A percentile compares a stretch with the other conserved stretches of the same genome.
phyloP scores from a whole-genome alignment of 1,284 basidiomycete genomes.

The Tremellales sp. region DNA sequence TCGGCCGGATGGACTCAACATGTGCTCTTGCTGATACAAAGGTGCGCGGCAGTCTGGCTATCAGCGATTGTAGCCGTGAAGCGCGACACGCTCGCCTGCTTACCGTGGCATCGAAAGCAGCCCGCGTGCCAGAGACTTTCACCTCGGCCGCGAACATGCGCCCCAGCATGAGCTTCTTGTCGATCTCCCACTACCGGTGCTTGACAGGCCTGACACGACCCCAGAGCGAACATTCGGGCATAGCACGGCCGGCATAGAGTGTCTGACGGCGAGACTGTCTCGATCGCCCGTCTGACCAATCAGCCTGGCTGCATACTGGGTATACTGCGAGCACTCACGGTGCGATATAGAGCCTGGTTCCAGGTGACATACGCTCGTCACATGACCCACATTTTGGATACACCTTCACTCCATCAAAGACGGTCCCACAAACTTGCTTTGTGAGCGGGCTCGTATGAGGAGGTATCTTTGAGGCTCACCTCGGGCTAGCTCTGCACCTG shows the following conservation, averaged over 20 bases:
- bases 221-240: conserved; percentile 3
- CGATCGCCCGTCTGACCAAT: background rate
- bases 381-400: conserved; percentile 9
- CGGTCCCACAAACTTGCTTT: conserved; percentile 7
- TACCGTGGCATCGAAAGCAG: conserved; percentile 11
- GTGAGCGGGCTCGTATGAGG: background rate
- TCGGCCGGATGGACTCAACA: too few relatives aligned
- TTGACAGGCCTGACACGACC: conserved; percentile 2
- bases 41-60: too few relatives aligned
- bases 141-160: conserved; percentile 6
- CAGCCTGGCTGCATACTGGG: background rate
- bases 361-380: background rate
- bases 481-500: background rate
- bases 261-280: background rate
- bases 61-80: too few relatives aligned
- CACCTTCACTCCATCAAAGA: conserved; percentile 4
- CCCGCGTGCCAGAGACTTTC: conserved; percentile 10
- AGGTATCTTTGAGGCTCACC: background rate
- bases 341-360: conserved; percentile 10
- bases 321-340: conserved; percentile 3
- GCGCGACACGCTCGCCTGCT: background rate
- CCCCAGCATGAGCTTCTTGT: conserved; percentile 10
- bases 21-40: too few relatives aligned
- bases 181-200: conserved; percentile 9
- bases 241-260: conserved; percentile 10